Conservation (phyloP, 73 alveolate genomes). For the Paraurostyla sp. region DNA sequence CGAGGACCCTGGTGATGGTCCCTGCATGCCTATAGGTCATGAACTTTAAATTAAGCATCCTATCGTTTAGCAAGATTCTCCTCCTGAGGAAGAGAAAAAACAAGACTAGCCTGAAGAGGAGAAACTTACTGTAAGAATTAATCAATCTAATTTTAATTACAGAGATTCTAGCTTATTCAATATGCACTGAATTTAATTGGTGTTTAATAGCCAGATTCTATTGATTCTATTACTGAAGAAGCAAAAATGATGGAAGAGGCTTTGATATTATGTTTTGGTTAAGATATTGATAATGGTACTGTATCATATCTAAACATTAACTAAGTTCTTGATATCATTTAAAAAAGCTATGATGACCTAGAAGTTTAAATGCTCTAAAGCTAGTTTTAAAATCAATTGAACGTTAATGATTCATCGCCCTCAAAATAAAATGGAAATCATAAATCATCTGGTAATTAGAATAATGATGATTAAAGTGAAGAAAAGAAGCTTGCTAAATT, state of each 20-base stretch:
- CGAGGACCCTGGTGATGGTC: slow-evolving; percentile 79
- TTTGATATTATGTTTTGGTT: slow-evolving; percentile 9
- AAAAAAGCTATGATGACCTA: neutral
- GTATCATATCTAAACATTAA: neutral
- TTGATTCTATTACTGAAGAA: no score
- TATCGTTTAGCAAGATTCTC: neutral
- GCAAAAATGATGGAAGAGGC: slow-evolving; percentile 7
- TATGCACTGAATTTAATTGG: slow-evolving; percentile 2
- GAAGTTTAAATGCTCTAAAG: neutral
- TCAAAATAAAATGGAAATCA: neutral
- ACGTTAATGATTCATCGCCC: neutral
- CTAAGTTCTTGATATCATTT: neutral
- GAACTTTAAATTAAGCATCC: neutral
- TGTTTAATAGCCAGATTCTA: no score
- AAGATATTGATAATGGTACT: neutral
- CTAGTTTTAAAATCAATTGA: neutral
- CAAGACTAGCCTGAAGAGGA: slow-evolving; percentile 25
- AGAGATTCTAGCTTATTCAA: neutral
- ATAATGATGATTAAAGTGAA: neutral
- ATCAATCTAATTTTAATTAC: neutral
- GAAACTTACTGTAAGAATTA: neutral
- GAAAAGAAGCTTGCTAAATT: slow-evolving; percentile 47
- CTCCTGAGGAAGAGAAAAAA: neutral
- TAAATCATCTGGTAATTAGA: neutral
- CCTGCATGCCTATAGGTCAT: slow-evolving; percentile 42